Percentiles rank a stretch among this genome's conserved stretches.
Evolutionary conservation across 2,329 filamentous ascomycete species (phyloP).

Genomic region (Xylaria sp.): DNA sequence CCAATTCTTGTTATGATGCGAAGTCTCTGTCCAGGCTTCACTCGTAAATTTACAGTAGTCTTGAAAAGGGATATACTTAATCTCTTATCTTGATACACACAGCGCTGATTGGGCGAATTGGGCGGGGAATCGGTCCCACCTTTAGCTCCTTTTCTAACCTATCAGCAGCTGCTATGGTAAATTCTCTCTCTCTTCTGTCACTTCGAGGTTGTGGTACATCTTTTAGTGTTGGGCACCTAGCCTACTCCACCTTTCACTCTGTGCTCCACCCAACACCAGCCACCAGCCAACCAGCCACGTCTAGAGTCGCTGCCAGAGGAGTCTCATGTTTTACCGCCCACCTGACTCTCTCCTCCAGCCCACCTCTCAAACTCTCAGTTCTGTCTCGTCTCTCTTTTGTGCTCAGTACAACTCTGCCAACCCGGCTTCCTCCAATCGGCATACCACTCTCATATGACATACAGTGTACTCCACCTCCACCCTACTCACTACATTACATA

Average conservation of each 20-base stretch:
- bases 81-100: constrained; percentile 14
- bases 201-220: too few relatives aligned
- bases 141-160: not conserved
- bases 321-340: not conserved
- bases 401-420: not conserved
- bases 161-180: constrained; percentile 9
- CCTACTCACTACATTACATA: not conserved
- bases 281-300: constrained; percentile 6
- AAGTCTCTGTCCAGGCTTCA: constrained; percentile 19
- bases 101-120: not conserved
- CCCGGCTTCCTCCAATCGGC: constrained; percentile 2
- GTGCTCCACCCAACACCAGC: not conserved
- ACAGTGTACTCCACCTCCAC: constrained; percentile 3
- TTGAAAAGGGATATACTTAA: constrained; percentile 17
- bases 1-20: constrained; percentile 3
- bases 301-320: not conserved
- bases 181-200: not conserved
- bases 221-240: too few relatives aligned
- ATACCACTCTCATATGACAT: not conserved
- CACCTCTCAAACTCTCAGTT: not conserved
- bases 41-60: constrained; percentile 22
- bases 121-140: not conserved
- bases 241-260: not conserved
- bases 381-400: not conserved
- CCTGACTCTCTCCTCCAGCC: not conserved